A percentile compares a stretch with the other conserved stretches of the same genome.
Evolutionary conservation across 257 asterid species (phyloP).

Genomic region (Thymus quinquecostatus): DNA sequence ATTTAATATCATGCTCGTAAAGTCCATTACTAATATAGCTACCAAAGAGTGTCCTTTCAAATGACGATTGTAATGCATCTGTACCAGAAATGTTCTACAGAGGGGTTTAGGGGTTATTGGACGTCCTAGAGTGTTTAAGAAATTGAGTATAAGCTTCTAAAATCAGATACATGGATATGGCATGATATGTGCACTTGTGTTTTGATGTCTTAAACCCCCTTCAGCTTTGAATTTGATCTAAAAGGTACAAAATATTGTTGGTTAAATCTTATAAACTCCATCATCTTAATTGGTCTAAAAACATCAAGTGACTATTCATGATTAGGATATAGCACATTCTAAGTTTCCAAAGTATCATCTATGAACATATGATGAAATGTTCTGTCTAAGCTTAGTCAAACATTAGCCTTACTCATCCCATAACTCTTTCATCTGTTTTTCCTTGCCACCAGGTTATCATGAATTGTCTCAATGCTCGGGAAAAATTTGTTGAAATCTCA

Average conservation of each 20-base stretch:
- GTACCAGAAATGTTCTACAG: background rate
- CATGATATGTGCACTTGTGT: background rate
- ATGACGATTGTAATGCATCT: background rate
- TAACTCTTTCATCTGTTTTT: background rate
- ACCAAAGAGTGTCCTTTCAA: background rate
- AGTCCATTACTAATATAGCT: background rate
- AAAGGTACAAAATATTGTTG: too few species aligned
- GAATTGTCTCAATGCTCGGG: background rate
- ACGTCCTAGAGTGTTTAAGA: background rate
- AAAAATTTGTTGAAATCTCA: constrained; percentile 11
- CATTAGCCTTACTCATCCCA: background rate
- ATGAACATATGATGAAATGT: background rate
- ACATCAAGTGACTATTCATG: background rate
- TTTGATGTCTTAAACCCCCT: background rate
- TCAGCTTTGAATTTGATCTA: background rate
- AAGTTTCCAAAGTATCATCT: background rate
- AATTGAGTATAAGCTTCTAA: background rate
- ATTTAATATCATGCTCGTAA: background rate
- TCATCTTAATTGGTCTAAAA: background rate
- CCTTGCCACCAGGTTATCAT: constrained; percentile 3
- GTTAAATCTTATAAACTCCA: constrained; percentile 15
- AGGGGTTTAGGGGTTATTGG: background rate
- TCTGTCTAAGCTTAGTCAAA: constrained; percentile 1
- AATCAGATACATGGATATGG: background rate
- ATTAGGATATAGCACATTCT: background rate